phyloP scores from a whole-genome alignment of 345 rosid species.

The Eucalyptus paniculata region DNA sequence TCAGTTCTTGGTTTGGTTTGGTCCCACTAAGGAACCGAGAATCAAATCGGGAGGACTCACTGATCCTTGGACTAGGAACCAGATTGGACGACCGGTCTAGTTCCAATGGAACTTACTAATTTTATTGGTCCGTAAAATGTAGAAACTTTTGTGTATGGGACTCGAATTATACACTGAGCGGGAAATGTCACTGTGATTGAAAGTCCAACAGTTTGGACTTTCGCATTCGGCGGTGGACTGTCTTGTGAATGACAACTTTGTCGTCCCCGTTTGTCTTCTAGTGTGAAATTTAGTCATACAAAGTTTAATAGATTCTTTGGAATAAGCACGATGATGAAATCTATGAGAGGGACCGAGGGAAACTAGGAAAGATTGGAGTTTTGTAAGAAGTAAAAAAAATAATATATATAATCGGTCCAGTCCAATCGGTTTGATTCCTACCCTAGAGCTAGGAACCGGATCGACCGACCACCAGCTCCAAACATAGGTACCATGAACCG shows the following conservation, averaged over 20 bases:
- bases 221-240: fast-evolving
- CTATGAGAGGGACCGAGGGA: too few species aligned
- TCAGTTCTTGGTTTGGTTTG: fast-evolving
- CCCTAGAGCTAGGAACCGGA: too few species aligned
- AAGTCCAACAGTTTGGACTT: neutral
- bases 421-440: fast-evolving
- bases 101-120: too few species aligned
- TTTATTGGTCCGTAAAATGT: too few species aligned
- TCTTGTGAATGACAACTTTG: neutral
- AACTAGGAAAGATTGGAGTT: too few species aligned
- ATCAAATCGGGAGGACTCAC: fast-evolving
- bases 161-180: too few species aligned
- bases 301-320: neutral
- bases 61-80: too few species aligned
- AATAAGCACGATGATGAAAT: neutral
- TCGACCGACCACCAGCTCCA: fast-evolving
- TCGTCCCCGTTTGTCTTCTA: neutral
- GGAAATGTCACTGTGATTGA: neutral
- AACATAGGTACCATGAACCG: too few species aligned
- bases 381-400: too few species aligned
- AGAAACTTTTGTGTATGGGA: too few species aligned
- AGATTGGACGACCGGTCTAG: fast-evolving
- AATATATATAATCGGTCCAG: fast-evolving
- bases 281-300: neutral
- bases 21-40: too few species aligned